A percentile compares a stretch with the other conserved stretches of the same genome.
Conservation (phyloP, 169 alveolate species). For the Eimeria maxima region DNA sequence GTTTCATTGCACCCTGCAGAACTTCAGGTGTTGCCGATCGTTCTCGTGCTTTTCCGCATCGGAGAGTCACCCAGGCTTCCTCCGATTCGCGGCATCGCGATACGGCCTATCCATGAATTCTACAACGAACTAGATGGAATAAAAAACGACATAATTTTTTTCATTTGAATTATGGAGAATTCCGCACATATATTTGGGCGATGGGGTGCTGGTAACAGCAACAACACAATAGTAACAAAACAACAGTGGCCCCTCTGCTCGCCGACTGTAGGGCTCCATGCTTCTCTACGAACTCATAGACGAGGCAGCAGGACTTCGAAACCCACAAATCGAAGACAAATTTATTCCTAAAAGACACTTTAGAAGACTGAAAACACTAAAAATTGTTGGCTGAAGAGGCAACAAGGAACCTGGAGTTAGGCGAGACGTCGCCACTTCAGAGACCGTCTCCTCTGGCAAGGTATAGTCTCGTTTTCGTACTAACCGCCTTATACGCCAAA, state of each 20-base stretch:
- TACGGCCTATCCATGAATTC: not conserved
- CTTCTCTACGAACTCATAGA: not conserved
- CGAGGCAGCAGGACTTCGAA: not conserved
- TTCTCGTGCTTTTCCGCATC: not conserved
- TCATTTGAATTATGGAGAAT: not conserved
- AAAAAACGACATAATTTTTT: not conserved
- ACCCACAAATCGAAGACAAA: not conserved
- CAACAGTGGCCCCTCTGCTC: not conserved
- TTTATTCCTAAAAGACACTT: not conserved
- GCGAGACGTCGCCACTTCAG: slow-evolving; percentile 13
- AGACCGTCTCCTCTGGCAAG: slow-evolving; percentile 13
- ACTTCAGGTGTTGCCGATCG: not conserved
- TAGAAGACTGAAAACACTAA: not conserved
- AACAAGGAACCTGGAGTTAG: not conserved
- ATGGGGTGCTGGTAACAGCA: too few relatives aligned
- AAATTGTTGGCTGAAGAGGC: not conserved
- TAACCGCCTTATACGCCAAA: not conserved
- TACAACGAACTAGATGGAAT: not conserved
- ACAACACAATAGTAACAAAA: not conserved
- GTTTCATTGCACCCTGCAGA: not conserved
- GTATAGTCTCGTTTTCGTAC: not conserved
- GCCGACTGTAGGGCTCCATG: not conserved
- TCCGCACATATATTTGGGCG: not conserved
- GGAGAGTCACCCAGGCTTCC: not conserved
- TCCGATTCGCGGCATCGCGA: not conserved